Base-by-base conservation (phyloP, 306 rosid species). In the Macrotyloma uniflorum region DNA sequence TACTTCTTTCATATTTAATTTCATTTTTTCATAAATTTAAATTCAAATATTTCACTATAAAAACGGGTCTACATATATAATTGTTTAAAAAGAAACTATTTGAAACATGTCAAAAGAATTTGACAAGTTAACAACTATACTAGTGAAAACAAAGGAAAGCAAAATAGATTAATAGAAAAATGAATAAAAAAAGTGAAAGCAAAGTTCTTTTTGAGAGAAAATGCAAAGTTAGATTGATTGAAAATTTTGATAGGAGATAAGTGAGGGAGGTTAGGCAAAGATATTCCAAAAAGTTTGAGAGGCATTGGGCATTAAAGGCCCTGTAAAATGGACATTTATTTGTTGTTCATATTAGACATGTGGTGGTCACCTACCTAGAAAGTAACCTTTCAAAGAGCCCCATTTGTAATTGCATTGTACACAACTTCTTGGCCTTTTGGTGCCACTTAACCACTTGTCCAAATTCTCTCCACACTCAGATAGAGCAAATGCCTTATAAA, bases 401-500 rank as follows among this genome's bases (percentile, higher is more conserved):
- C 50, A 65, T 62, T 5, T 62, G 45, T 62, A 32, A 61, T 61
- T 16, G 67, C 20, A 28, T 36, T 64, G 70, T 64, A 18, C 49
- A 19, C 49, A 35, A 38, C 2, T 65, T 8, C 2, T 9, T 12
- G 32, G 50, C n/a, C 47, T 10, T 36, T 65, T 36, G 9, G 30
- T 38, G 12, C 5, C 50, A 65, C 70, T 38, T 19, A 36, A 38
- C 70, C 70, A 65, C 32, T 65, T 65, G 70, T 35, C 26, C 16
- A 33, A 32, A 63, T 33, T 32, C 46, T 63, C 6, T n/a, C 14
- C 26, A 63, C 68, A 16, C 46, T 62, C 13, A 65, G 70, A 65
- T 65, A 65, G 49, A 36, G 49, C 19, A 32, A 38, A 38, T 65
- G 30, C 70, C 70, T 65, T 65, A 65, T 65, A 18, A 65, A 36